Percentiles rank a stretch among this genome's conserved stretches.
Conservation (phyloP, 1,284 basidiomycete species). For the Trametes sp. region DNA sequence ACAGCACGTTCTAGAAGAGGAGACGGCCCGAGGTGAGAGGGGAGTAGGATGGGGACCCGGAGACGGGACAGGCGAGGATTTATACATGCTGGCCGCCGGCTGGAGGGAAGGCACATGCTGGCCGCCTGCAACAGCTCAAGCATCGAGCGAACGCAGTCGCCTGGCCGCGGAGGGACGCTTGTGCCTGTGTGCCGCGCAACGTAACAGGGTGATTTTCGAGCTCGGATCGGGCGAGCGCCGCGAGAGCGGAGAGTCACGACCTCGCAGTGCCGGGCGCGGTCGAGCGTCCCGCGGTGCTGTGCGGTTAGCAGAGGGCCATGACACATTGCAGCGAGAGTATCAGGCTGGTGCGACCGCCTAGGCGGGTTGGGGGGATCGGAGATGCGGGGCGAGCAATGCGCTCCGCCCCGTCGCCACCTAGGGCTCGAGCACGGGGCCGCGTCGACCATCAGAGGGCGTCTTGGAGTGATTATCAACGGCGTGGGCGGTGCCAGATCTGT, state of each 20-base stretch:
- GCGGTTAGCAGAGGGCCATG: constrained; percentile 12
- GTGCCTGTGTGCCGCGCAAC: constrained; percentile 31
- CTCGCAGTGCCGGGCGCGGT: constrained; percentile 3
- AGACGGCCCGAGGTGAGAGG: constrained; percentile 11
- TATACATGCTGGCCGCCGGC: constrained; percentile 20
- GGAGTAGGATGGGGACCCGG: constrained; percentile 18
- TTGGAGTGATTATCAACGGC: constrained; percentile 28
- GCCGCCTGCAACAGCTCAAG: constrained; percentile 10
- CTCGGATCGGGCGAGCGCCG: constrained; percentile 11
- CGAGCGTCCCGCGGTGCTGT: constrained; percentile 24
- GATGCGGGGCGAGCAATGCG: constrained; percentile 18
- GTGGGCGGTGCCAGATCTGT: constrained; percentile 23
- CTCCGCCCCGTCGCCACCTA: no score
- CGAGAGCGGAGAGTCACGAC: constrained; percentile 6
- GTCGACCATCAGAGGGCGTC: constrained; percentile 6
- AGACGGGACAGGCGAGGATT: constrained; percentile 16
- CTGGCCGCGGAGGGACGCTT: constrained; percentile 14
- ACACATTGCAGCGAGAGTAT: constrained; percentile 14
- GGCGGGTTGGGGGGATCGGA: constrained; percentile 18
- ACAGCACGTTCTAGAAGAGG: neutral
- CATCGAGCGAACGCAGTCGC: constrained; percentile 20
- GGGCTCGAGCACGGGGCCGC: no score
- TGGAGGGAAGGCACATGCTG: constrained; percentile 9
- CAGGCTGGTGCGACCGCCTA: constrained; percentile 20
- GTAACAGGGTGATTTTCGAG: constrained; percentile 24